These are phyloP conservation scores for Mediolabrus comicus DNA, from an alignment of 108 stramenopile species.

Conservation along the genomic window DNA sequence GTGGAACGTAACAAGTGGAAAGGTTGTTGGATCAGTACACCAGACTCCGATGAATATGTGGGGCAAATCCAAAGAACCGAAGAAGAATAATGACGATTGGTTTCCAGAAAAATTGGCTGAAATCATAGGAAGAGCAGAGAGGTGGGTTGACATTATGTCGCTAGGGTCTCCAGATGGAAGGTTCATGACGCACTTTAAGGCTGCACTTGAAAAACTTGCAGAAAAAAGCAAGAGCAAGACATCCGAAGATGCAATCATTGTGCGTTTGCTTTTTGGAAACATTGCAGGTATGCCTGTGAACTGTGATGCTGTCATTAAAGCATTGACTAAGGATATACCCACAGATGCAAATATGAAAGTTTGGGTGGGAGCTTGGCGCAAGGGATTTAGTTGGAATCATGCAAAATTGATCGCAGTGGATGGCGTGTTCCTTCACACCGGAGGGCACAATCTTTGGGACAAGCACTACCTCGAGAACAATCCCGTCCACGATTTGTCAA, in stretches of 20 bases:
- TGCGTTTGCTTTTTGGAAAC: conserved; percentile 68
- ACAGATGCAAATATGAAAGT: conserved; percentile 43
- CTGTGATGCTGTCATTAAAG: conserved; percentile 43
- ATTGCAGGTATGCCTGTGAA: conserved; percentile 62
- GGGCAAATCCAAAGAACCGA: conserved; percentile 33
- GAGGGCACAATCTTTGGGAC: conserved; percentile 69
- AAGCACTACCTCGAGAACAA: conserved; percentile 43
- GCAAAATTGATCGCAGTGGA: conserved; percentile 71
- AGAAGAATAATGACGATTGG: conserved; percentile 54
- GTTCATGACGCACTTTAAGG: conserved; percentile 46
- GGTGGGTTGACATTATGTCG: conserved; percentile 44
- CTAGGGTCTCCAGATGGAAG: conserved; percentile 58
- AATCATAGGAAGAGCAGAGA: conserved; percentile 42
- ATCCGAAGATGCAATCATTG: conserved; percentile 25
- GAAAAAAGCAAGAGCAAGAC: not conserved
- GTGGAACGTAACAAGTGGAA: conserved; percentile 72
- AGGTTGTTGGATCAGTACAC: conserved; percentile 41
- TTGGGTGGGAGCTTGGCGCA: conserved; percentile 68
- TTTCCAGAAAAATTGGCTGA: conserved; percentile 47
- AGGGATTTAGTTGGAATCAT: conserved; percentile 64
- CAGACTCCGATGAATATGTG: conserved; percentile 41
- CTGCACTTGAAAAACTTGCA: conserved; percentile 34
- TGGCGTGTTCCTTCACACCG: conserved; percentile 58
- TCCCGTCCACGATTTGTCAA: conserved; percentile 57
- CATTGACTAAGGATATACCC: conserved; percentile 54